A percentile compares a stretch with the other conserved stretches of the same genome.
These are phyloP conservation scores for Malania oleifera DNA, from an alignment of 164 flowering plant genomes.

Conservation along the genomic window DNA sequence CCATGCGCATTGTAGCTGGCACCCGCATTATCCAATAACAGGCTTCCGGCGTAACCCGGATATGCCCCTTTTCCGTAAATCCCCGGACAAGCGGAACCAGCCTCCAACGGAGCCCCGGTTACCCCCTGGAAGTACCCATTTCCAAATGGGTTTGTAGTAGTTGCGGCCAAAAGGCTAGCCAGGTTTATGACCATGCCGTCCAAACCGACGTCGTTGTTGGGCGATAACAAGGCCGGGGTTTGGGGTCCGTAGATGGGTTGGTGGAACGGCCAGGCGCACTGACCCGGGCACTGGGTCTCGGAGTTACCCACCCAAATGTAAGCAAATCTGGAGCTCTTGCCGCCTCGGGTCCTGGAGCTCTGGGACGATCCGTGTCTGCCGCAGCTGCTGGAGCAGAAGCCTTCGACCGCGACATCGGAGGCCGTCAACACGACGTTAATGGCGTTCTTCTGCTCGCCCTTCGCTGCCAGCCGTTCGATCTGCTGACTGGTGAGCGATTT, in stretches of 20 bases:
- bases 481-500: slow-evolving; percentile 37
- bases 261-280: slow-evolving; percentile 68
- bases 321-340: slow-evolving; percentile 30
- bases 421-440: slow-evolving; percentile 56
- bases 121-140: slow-evolving; percentile 51
- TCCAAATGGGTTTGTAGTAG: slow-evolving; percentile 52
- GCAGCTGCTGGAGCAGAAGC: slow-evolving; percentile 55
- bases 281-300: slow-evolving; percentile 53
- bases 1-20: slow-evolving; percentile 56
- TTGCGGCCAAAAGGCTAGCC: slow-evolving; percentile 47
- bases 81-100: slow-evolving; percentile 51
- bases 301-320: slow-evolving; percentile 71
- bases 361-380: slow-evolving; percentile 46
- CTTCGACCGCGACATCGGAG: slow-evolving; percentile 45
- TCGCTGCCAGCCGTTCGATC: slow-evolving; percentile 38
- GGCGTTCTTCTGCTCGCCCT: slow-evolving; percentile 30
- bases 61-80: slow-evolving; percentile 52
- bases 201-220: slow-evolving; percentile 49
- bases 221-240: slow-evolving; percentile 40
- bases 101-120: slow-evolving; percentile 47
- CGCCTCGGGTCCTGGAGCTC: background rate
- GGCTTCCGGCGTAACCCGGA: slow-evolving; percentile 52
- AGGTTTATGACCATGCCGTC: slow-evolving; percentile 52
- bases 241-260: slow-evolving; percentile 64
- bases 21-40: slow-evolving; percentile 40